Base-by-base conservation (phyloP, 345 rosid species). In the Gossypioides kirkii region DNA sequence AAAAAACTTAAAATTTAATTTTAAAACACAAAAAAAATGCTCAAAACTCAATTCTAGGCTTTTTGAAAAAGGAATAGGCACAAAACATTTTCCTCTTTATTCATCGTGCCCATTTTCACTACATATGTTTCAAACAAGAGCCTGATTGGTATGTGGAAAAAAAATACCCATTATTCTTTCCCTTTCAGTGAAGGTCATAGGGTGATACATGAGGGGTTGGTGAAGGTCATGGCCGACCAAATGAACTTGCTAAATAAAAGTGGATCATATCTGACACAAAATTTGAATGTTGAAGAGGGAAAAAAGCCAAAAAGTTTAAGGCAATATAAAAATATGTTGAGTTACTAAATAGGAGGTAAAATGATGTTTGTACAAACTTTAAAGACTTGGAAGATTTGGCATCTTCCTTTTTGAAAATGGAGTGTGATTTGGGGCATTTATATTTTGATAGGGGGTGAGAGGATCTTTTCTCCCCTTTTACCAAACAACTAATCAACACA, bases 201-300 rank as follows among this genome's bases (percentile, higher is more conserved):
- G 10, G 18, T 26, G 18, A 60, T 60, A 60, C 42, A 60, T 60
- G 41, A 60, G 63, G 13, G 63, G 13, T 2, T 61, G 20, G 43
- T 16, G 20, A 41, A 42, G 28, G 20, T 50, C 73, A 73, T 83
- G 82, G 82, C 82, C 77, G 83, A 82, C 85, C 83, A 77, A 77
- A 68, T 64, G 85, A 77, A 80, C 71, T 72, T 14, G 16, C 41
- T 16, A 65, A 62, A 72, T 25, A 55, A 80, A 32, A 28, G 42
- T 62, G 73, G 75, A 72, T 77, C 60, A 25, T 66, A 74, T 74
- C 76, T 52, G 47, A 47, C 28, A 14, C 14, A 66, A 22, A n/a
- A n/a, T n/a, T n/a, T n/a, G n/a, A n/a, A n/a, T 8, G 56, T 50
- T 72, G n/a, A 65, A 55, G 61, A 67, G 16, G 1, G 11, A 3